These are phyloP conservation scores for Penicillium sp. DNA, from an alignment of 2,329 filamentous ascomycete species.

Conservation along the genomic window DNA sequence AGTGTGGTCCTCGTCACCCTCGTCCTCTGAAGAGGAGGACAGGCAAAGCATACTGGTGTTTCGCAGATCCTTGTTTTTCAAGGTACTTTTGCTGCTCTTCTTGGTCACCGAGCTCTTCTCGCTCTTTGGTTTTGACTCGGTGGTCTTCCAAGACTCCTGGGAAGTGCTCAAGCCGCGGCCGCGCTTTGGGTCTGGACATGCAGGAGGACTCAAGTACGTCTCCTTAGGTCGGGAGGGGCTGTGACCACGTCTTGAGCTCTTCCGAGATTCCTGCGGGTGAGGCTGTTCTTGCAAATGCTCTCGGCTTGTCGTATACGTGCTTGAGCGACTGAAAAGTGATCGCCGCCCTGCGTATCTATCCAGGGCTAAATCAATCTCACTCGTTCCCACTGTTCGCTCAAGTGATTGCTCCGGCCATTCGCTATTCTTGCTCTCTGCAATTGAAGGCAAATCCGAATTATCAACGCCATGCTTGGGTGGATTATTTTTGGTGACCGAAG, in stretches of 20 bases:
- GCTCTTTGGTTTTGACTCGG: slow-evolving; percentile 11
- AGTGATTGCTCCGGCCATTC: slow-evolving; percentile 25
- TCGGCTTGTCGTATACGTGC: slow-evolving; percentile 21
- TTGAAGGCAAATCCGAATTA: slow-evolving; percentile 15
- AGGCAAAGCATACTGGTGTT: slow-evolving; percentile 47
- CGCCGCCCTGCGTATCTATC: slow-evolving; percentile 27
- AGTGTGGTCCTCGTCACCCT: slow-evolving; percentile 32
- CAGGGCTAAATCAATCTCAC: slow-evolving; percentile 33
- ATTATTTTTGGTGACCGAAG: slow-evolving; percentile 10
- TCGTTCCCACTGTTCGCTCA: slow-evolving; percentile 31
- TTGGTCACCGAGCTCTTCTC: slow-evolving; percentile 28
- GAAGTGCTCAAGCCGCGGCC: slow-evolving; percentile 16
- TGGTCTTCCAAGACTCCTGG: slow-evolving; percentile 17
- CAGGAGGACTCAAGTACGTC: slow-evolving; percentile 23
- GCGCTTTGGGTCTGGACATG: slow-evolving; percentile 10
- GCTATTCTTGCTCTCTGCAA: slow-evolving; percentile 18
- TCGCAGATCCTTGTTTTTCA: slow-evolving; percentile 41
- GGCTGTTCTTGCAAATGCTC: slow-evolving; percentile 21
- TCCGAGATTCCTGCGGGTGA: slow-evolving; percentile 15
- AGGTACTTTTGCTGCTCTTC: slow-evolving; percentile 38
- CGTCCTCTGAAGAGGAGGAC: slow-evolving; percentile 50
- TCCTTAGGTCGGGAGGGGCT: slow-evolving; percentile 26
- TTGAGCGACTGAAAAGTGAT: slow-evolving; percentile 23
- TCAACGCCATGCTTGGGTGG: slow-evolving; percentile 13
- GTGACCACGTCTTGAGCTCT: slow-evolving; percentile 18